Evolutionary conservation across 768 basidiomycete genomes (phyloP).

Genomic region (Clitopilus passeckerianus): DNA sequence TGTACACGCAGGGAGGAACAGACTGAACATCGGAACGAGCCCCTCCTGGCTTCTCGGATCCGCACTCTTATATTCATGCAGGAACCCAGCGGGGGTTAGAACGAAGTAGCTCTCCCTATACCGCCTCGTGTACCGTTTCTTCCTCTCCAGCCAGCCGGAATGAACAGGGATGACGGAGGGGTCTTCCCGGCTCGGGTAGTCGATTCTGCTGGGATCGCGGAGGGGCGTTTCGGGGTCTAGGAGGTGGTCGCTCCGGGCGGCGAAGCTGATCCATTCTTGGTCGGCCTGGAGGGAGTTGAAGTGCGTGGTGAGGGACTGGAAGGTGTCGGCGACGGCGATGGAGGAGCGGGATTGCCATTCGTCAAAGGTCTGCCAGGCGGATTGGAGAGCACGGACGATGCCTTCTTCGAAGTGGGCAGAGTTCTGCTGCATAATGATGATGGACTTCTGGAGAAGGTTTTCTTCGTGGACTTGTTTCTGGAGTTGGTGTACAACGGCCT

Average conservation of each 20-base stretch:
- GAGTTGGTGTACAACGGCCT: conserved; percentile 72
- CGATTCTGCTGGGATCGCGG: conserved; percentile 68
- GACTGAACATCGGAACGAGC: conserved; percentile 65
- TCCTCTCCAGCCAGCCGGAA: conserved; percentile 87
- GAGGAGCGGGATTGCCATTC: conserved; percentile 89
- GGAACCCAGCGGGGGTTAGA: conserved; percentile 92
- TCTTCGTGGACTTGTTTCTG: conserved; percentile 94
- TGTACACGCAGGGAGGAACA: conserved; percentile 94
- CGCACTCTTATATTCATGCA: conserved; percentile 84
- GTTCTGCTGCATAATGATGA: conserved; percentile 98
- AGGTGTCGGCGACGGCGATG: conserved; percentile 67
- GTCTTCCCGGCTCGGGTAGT: conserved; percentile 90
- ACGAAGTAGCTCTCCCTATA: conserved; percentile 89
- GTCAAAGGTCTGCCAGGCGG: conserved; percentile 82
- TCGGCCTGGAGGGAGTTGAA: conserved; percentile 83
- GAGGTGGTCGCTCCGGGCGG: conserved; percentile 89
- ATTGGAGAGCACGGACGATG: conserved; percentile 91
- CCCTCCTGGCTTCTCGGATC: conserved; percentile 38
- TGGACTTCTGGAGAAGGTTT: conserved; percentile 94
- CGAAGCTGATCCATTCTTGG: conserved; percentile 94
- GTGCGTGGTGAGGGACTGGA: conserved; percentile 60
- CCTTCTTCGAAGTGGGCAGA: conserved; percentile 96
- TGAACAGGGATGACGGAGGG: conserved; percentile 83
- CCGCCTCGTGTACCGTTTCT: conserved; percentile 88
- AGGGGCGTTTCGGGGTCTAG: conserved; percentile 96